Evolutionary conservation across 495 filamentous ascomycete genomes (phyloP).

Genomic region (Aspergillus coremiiformis): DNA sequence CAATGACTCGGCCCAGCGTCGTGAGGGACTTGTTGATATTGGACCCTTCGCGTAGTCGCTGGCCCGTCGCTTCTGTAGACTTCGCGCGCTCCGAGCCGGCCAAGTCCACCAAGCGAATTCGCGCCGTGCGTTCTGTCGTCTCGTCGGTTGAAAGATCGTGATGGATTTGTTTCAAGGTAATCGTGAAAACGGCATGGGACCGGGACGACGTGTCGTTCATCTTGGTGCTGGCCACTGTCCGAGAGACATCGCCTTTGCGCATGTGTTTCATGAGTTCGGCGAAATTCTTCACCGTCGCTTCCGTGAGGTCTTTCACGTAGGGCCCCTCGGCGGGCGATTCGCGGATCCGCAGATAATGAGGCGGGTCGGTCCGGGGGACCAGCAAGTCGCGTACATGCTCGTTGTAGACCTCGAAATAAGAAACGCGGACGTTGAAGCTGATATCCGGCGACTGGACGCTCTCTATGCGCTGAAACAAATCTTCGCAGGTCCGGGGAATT

Average conservation of each 20-base stretch:
- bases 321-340: slow-evolving; percentile 92
- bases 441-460: slow-evolving; percentile 75
- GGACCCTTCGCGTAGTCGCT: slow-evolving; percentile 82
- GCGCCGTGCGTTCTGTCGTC: slow-evolving; percentile 86
- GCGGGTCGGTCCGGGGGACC: slow-evolving; percentile 63
- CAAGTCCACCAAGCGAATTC: slow-evolving; percentile 92
- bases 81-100: slow-evolving; percentile 94
- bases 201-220: slow-evolving; percentile 98
- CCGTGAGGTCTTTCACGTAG: slow-evolving; percentile 95
- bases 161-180: slow-evolving; percentile 93
- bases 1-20: slow-evolving; percentile 91
- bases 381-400: slow-evolving; percentile 96
- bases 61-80: slow-evolving; percentile 88
- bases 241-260: slow-evolving; percentile 78
- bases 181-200: slow-evolving; percentile 95
- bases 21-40: slow-evolving; percentile 99
- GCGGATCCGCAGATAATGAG: slow-evolving; percentile 93
- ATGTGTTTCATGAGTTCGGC: slow-evolving; percentile 82
- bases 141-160: slow-evolving; percentile 92
- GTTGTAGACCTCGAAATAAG: slow-evolving; percentile 99
- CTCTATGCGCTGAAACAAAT: slow-evolving; percentile 92
- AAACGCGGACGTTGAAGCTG: slow-evolving; percentile 92
- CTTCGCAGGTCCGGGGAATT: slow-evolving; percentile 94
- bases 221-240: slow-evolving; percentile 92
- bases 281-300: slow-evolving; percentile 77